Conservation (phyloP, 169 alveolate species). For the Cryptosporidium xiaoi region DNA sequence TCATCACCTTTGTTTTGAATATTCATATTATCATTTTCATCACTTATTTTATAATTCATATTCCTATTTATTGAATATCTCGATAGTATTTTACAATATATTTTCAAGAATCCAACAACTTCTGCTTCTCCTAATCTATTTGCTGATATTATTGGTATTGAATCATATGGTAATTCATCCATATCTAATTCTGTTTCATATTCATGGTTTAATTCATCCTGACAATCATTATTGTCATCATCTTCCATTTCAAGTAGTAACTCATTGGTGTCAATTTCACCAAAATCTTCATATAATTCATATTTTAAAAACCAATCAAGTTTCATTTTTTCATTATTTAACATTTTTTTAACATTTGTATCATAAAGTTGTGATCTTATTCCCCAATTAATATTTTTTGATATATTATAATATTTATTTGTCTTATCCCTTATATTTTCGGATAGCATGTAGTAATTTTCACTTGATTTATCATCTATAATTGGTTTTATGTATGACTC, state of each 20-base stretch:
- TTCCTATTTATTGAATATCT: conserved; percentile 31
- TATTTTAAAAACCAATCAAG: conserved; percentile 39
- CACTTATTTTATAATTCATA: neutral
- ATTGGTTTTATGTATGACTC: conserved; percentile 67
- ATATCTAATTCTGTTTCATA: conserved; percentile 70
- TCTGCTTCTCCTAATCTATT: conserved; percentile 66
- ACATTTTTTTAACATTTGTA: conserved; percentile 6
- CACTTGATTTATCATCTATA: neutral
- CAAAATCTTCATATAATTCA: neutral
- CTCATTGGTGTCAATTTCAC: conserved; percentile 1
- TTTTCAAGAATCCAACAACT: conserved; percentile 60
- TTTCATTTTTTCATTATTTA: neutral
- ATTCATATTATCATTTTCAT: conserved; percentile 5
- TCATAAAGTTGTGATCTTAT: conserved; percentile 29
- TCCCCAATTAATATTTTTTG: conserved; percentile 68
- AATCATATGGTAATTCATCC: conserved; percentile 75
- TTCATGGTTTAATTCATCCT: conserved; percentile 63
- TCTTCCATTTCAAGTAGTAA: neutral
- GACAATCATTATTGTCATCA: conserved; percentile 57
- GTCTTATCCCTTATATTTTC: neutral
- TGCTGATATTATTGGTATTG: conserved; percentile 68
- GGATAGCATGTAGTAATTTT: neutral
- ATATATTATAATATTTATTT: conserved; percentile 23
- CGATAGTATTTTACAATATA: conserved; percentile 55
- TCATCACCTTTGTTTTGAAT: neutral